A percentile compares a stretch with the other conserved stretches of the same genome.
Evolutionary conservation across 768 basidiomycete species (phyloP).

Genomic region (Coprinellus micaceus): DNA sequence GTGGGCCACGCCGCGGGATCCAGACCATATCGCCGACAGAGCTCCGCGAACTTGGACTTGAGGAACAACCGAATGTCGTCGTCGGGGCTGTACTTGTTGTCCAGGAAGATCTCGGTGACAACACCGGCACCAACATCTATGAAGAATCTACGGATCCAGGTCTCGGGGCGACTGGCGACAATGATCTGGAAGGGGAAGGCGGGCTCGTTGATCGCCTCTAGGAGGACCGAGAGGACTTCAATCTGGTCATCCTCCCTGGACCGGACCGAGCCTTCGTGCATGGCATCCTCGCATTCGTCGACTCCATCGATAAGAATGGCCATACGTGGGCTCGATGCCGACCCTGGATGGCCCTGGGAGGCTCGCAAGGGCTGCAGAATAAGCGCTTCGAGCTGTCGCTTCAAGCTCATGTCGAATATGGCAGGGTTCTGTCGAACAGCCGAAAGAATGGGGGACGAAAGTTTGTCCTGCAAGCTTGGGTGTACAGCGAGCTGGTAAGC

Average conservation of each 20-base stretch:
- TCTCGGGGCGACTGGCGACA: conserved; percentile 5
- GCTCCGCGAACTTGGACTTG: not conserved
- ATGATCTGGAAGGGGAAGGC: not conserved
- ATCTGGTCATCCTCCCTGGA: not conserved
- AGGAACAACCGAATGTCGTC: not conserved
- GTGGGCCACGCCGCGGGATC: not conserved
- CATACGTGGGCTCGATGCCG: not conserved
- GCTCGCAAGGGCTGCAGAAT: too few species aligned
- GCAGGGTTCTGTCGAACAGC: not conserved
- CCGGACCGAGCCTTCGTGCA: not conserved
- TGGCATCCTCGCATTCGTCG: not conserved
- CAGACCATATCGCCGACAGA: not conserved
- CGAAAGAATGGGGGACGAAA: not conserved
- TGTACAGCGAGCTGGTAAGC: not conserved
- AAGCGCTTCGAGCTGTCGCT: too few species aligned
- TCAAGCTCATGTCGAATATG: not conserved
- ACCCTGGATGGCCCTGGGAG: too few species aligned
- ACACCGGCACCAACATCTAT: not conserved
- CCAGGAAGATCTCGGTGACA: not conserved
- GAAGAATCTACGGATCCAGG: not conserved
- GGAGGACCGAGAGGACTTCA: not conserved
- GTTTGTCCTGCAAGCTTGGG: not conserved
- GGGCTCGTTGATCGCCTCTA: not conserved
- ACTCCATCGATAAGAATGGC: conserved; percentile 8
- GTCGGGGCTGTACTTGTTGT: not conserved